Evolutionary conservation across 257 asterid genomes (phyloP).

Genomic region (Primulina huaijiensis): DNA sequence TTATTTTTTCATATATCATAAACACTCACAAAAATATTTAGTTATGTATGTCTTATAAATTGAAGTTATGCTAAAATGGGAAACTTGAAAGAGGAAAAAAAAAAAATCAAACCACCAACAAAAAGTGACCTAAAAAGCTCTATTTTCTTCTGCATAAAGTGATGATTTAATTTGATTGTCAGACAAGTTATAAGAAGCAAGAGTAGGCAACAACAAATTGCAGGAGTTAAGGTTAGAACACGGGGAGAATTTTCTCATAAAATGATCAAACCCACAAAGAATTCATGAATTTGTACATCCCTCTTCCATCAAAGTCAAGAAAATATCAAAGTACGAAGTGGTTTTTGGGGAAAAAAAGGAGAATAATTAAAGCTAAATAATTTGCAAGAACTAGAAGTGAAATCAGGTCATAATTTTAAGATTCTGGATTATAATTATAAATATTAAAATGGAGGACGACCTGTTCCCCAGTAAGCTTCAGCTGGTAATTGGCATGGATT

Average conservation of each 20-base stretch:
- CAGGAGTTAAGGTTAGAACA: neutral
- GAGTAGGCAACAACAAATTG: conserved; percentile 21
- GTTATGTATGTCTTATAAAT: neutral
- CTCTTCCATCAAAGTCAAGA: conserved; percentile 32
- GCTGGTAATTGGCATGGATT: conserved; percentile 66
- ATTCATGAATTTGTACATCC: conserved; percentile 53
- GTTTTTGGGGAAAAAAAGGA: neutral
- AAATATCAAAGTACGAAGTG: neutral
- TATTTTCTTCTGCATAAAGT: conserved; percentile 37
- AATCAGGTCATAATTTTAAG: conserved; percentile 1
- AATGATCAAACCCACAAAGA: conserved; percentile 24
- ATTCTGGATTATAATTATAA: neutral
- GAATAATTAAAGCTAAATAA: conserved; percentile 20
- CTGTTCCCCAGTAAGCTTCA: conserved; percentile 72
- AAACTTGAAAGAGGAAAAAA: conserved; percentile 5
- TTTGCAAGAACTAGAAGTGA: conserved; percentile 21
- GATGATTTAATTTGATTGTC: conserved; percentile 42
- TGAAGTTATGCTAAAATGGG: conserved; percentile 10
- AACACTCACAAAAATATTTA: neutral
- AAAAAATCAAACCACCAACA: conserved; percentile 15
- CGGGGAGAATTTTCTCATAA: conserved; percentile 23
- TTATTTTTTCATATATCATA: neutral
- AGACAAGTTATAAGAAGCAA: conserved; percentile 30
- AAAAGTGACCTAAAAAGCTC: conserved; percentile 21
- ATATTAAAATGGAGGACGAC: conserved; percentile 63